phyloP scores from a whole-genome alignment of 306 rosid genomes.

The Arachis hypogaea region DNA sequence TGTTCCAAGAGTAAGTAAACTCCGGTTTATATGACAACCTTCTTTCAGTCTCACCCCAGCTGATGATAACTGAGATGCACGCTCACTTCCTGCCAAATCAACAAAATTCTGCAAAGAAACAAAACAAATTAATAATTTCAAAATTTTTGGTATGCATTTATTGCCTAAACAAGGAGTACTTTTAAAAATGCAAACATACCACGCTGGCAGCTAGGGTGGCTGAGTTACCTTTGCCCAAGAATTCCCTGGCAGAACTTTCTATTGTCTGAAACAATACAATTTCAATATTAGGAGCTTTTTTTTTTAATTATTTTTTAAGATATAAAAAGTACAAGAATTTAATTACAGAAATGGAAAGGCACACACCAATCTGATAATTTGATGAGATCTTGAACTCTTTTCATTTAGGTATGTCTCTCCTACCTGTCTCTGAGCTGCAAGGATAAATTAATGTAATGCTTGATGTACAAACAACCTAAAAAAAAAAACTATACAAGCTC shows the following conservation, averaged over 20 bases:
- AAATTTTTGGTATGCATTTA: constrained; percentile 6
- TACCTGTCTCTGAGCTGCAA: constrained; percentile 95
- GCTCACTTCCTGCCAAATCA: constrained; percentile 99
- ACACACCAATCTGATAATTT: constrained; percentile 87
- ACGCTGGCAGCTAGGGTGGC: constrained; percentile 91
- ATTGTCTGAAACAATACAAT: constrained; percentile 69
- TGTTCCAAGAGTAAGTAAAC: constrained; percentile 90
- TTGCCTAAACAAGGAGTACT: constrained; percentile 19
- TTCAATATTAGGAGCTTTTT: constrained; percentile 24
- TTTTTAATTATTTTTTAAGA: not conserved
- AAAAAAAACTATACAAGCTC: constrained; percentile 35
- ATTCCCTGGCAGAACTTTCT: constrained; percentile 97
- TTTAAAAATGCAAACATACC: constrained; percentile 54
- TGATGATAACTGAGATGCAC: constrained; percentile 94
- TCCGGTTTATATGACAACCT: constrained; percentile 98
- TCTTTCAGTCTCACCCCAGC: constrained; percentile 95
- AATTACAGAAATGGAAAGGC: constrained; percentile 14
- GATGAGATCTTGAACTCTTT: constrained; percentile 97
- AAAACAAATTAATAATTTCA: constrained; percentile 28
- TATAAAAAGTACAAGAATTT: constrained; percentile 31
- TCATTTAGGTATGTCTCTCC: constrained; percentile 95
- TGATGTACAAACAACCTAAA: constrained; percentile 29
- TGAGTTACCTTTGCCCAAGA: constrained; percentile 91
- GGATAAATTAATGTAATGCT: constrained; percentile 27
- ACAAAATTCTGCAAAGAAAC: constrained; percentile 82